Evolutionary conservation across 2,329 filamentous ascomycete genomes (phyloP), one percentile per base, ranked within the genome.

Genomic region (Tolypocladium tropicale): DNA sequence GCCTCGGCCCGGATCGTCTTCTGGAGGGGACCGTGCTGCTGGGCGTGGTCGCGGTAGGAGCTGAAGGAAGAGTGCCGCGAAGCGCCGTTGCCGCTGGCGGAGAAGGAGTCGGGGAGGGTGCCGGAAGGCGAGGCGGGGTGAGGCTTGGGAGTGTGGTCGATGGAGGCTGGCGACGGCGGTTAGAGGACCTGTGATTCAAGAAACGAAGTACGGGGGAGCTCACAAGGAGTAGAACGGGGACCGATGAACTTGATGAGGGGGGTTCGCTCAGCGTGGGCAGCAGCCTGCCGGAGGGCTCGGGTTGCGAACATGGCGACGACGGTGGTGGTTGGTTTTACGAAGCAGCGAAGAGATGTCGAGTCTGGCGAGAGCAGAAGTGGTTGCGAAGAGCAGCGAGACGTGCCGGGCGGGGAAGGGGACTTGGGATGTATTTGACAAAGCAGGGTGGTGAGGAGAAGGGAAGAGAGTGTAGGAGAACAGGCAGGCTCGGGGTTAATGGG

Each of bases 11-110:
- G 72, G 59, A 82, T 76, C 51, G 76, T 76, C 74, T 82, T 82
- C 71, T 80, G 79, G 57, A 92, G 80, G 18, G 88, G 88, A 36
- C 88, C 88, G 68, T 90, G 87, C 73, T 90, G 87, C 72, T 88
- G 86, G 58, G 85, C 87, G 69, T 86, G 84, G 72, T 89, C 82
- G 68, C 88, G 86, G 79, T 92, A 92, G 65, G 80, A 79, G 70
- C 85, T 87, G 76, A 92, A 92, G 58, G 80, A 83, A 61, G 79
- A 72, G 74, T 82, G 78, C 36, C 74, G 72, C 61, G 76, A 72
- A 57, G 70, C 52, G 54, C 64, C 64, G 59, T 65, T 65, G 53
- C 64, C 66, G 60, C 65, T 68, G 63, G 64, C 67, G 60, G 70
- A 65, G 64, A 80, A 82, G 66, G 70, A 70, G 56, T 74, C 65